Base-by-base conservation (phyloP, 345 rosid species). In the Clausena lansium region DNA sequence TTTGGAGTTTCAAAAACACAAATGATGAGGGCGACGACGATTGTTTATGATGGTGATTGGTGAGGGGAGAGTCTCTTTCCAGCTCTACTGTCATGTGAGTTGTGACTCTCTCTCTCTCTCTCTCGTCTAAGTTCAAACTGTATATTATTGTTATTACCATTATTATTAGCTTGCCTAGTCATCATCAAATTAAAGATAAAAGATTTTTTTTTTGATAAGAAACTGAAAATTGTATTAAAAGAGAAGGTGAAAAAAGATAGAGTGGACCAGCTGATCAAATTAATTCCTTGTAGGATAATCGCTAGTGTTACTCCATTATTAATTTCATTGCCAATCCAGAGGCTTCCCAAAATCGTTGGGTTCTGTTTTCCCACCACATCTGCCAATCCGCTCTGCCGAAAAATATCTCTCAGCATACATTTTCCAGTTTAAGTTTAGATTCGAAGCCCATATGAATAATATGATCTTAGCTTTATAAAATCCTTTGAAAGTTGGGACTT, bases 1-100 rank as follows among this genome's bases (percentile, higher is more conserved):
- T 45, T 41, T 27, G 17, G 76, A 77, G 84, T 72, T 84, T 87
- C 89, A 87, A 87, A 45, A 77, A 78, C 78, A 78, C 70, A 76
- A 79, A 87, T 87, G 89, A 87, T 87, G 86, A 78, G 81, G 54
- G 11, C 81, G 88, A 83, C 52, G 89, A 86, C 82, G 71, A 80
- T 76, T 58, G 68, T 70, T 59, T 66, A 79, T 82, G 85, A 86
- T 86, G 73, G 79, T 71, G 83, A 84, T 84, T 86, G 73, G 79
- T 71, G 83, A 84, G 82, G 63, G 39, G 47, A 33, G 58, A 27
- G 78, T 69, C 74, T 66, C 85, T 86, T 82, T 82, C 84, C 88
- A 83, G 86, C 86, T 83, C 76, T 68, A 25, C 45, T 67, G 47
- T 38, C 86, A 79, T 75, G 88, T 79, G 50, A 10, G 11, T 45